Conservation (phyloP, 768 basidiomycete species). For the Phaeotremella fagi region DNA sequence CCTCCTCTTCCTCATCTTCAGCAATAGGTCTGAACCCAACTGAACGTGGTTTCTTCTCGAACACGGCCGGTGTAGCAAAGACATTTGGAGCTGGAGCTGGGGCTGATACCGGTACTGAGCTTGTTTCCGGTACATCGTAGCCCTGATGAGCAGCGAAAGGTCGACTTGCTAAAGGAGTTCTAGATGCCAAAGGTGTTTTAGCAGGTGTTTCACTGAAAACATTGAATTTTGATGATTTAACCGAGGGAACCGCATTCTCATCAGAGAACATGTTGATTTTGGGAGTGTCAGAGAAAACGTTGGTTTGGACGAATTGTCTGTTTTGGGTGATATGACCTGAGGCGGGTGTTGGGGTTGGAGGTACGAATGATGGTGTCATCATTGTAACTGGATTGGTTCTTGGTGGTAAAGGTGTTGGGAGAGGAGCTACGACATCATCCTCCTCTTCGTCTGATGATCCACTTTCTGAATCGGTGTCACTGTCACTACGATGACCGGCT, state of each 20-base stretch:
- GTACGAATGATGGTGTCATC: constrained; percentile 37
- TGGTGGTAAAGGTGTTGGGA: constrained; percentile 39
- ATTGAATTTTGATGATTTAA: constrained; percentile 27
- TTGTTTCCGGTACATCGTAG: constrained; percentile 5
- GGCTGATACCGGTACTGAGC: too few relatives aligned
- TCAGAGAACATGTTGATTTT: constrained; percentile 20
- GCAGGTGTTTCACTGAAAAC: constrained; percentile 43
- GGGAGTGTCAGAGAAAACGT: constrained; percentile 20
- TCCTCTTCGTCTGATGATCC: constrained; percentile 45
- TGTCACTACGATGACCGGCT: constrained; percentile 27
- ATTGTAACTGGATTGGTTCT: constrained; percentile 18
- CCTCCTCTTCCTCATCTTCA: constrained; percentile 16
- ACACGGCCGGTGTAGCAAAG: constrained; percentile 31
- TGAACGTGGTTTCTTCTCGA: not conserved
- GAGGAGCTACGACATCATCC: constrained; percentile 15
- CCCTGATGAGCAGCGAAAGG: constrained; percentile 1
- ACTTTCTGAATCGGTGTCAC: constrained; percentile 36
- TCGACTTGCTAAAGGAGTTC: constrained; percentile 27
- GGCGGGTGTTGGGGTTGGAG: constrained; percentile 49
- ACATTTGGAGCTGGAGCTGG: constrained; percentile 14
- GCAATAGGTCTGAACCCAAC: constrained; percentile 11
- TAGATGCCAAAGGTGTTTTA: constrained; percentile 33
- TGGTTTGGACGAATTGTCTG: constrained; percentile 6
- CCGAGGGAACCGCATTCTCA: constrained; percentile 30
- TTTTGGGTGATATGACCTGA: constrained; percentile 22